phyloP scores from a whole-genome alignment of 805 yeast genomes.

The Candida railenensis region DNA sequence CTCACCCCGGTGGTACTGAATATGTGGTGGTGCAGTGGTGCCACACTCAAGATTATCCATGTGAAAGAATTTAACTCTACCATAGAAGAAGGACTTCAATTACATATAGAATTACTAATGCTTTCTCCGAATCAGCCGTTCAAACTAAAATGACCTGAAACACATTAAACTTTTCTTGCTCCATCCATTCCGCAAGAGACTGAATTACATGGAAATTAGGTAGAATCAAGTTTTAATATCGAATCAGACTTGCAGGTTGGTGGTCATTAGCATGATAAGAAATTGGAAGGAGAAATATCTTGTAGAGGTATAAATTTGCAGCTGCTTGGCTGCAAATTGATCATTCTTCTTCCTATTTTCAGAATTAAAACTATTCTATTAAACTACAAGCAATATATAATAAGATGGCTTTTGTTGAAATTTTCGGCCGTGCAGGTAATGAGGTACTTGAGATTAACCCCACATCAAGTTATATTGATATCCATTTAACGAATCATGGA shows the following conservation, averaged over 20 bases:
- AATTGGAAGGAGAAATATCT: background rate
- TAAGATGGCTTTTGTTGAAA: background rate
- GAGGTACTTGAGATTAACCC: constrained; percentile 46
- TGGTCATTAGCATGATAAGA: too few species aligned
- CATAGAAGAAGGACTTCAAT: background rate
- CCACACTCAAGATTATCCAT: too few species aligned
- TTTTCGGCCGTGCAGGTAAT: constrained; percentile 21
- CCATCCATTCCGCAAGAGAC: background rate
- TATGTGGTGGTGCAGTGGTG: too few species aligned
- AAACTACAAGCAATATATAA: background rate
- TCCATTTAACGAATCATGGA: constrained; percentile 56
- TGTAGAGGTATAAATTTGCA: background rate
- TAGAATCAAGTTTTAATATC: background rate
- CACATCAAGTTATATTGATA: constrained; percentile 37
- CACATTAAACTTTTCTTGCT: background rate
- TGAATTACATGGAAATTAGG: background rate
- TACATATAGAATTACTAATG: background rate
- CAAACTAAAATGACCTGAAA: background rate
- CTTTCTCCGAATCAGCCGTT: background rate
- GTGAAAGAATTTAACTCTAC: background rate
- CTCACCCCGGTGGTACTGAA: too few species aligned
- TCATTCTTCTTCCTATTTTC: background rate
- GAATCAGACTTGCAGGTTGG: background rate
- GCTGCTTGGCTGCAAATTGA: constrained; percentile 1
- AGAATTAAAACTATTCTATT: background rate